Evolutionary conservation across 2,329 filamentous ascomycete species (phyloP), one percentile per base, ranked within the genome.

Genomic region (Coniochaeta sp.): DNA sequence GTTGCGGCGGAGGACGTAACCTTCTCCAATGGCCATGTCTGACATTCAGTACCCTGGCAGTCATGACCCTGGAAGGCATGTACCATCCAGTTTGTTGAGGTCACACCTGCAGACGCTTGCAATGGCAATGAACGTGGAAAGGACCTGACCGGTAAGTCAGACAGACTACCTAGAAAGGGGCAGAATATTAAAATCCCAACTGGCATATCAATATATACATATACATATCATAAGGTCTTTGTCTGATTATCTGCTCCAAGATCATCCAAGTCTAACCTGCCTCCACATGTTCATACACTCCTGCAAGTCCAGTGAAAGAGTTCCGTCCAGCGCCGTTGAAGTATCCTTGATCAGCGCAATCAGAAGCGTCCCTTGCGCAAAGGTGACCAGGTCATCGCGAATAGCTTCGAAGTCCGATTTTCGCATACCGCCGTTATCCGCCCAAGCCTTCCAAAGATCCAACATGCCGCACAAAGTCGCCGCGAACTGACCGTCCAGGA

Each of bases 251-350:
- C 16, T 6, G 24, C 3, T 50, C 14, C 47, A 9, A 3, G 7
- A 7, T 57, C 58, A 82, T 6, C 81, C 82, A 14, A 84, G 68
- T 54, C 81, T 71, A 11, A 84, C 79, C 58, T 75, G 78, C 63
- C 73, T 78, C 82, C 81, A 84, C 68, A 83, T 75, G 16, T 76
- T 67, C 64, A 84, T 64, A 60, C 81, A 83, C 64, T 85, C 81
- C 67, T 83, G 81, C 67, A 85, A 65, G 58, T 85, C 81, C 70
- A 78, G 73, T 3, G 78, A 72, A 59, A 83, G 61, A 0, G 77
- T 77, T 1, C 80, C 81, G 64, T 82, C 79, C 34, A 74, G 64
- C 0, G 76, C 79, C 1, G 68, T 70, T 1, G 77, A 73, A 0
- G 79, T 75, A 54, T 79, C 79, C 59, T 75, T 74, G 55, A 84